Base-by-base conservation (phyloP, 2,329 filamentous ascomycete genomes). In the Pyrenophora seminiperda region DNA sequence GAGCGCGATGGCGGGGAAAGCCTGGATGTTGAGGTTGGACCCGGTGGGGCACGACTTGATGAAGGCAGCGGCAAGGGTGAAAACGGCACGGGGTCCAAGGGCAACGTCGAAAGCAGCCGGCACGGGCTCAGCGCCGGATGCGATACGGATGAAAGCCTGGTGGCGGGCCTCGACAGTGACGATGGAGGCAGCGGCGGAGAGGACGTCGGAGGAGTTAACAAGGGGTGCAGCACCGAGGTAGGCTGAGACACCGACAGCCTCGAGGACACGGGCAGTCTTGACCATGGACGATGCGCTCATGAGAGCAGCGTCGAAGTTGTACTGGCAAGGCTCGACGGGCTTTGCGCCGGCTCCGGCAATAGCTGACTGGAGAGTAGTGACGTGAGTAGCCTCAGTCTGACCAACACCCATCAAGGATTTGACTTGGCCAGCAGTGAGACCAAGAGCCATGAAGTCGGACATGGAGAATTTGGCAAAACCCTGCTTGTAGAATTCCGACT, bases 91-190 rank as follows among this genome's bases (percentile, higher is more conserved):
- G 57, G 86, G 83, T 22, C 82, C 82, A 10, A 91, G 83, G 1
- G 88, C 79, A 0, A 84, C 85, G 69, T 90, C 87, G 65, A 91
- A 89, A 19, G 87, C 81, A 66, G 83, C 82, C 3, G 88, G 85
- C 3, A 88, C 81, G 44, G 87, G 83, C 48, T 81, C 75, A 46
- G 79, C 76, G 50, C 81, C 78, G 15, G 79, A 76, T 31, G 83
- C 83, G 50, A 79, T 75, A 57, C 88, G 85, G 73, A 91, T 83
- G 72, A 88, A 85, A 54, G 85, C 86, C 74, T 89, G 86, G 75
- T 91, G 88, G 50, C 88, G 82, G 20, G 87, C 80, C 75, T 91
- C 88, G 52, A 89, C 81, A 18, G 87, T 88, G 36, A 89, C 80
- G 69, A 91, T 91, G 41, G 83, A 83, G 7, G 80, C 88, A 2